Evolutionary conservation across 495 filamentous ascomycete species (phyloP), one percentile per base, ranked within the genome.

Genomic region (Immersiella caudata): DNA sequence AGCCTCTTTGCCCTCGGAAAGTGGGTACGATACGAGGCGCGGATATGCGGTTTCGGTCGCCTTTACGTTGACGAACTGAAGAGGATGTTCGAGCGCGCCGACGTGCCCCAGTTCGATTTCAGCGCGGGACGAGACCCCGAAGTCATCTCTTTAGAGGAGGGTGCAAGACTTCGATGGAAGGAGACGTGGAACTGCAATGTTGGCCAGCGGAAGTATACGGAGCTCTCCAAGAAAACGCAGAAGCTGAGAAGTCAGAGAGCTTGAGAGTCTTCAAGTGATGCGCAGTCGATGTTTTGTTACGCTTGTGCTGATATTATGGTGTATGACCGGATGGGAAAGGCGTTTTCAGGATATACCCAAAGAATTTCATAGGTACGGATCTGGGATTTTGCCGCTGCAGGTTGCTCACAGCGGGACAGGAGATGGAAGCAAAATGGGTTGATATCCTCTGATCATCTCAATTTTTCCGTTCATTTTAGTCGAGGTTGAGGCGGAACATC

Each of bases 11-110:
- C 74, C 9, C 71, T 80, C 9, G 72, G 70, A 8, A 76, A 75
- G 59, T 79, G 74, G 71, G 65, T 81, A 56, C 46, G 72, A 24
- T 78, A 79, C 21, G 78, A 82, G 49, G 73, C 78, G 18, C 50
- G 66, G 27, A 55, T 56, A 29, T 59, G 56, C 46, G 12, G 29
- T 0, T 52, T 75, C n/a, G 67, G 68, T 9, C 50, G 67, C 40
- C 60, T 64, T 55, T 58, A 57, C 50, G 16, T 58, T 67, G 63
- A 56, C 21, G 49, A 46, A 20, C 29, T 75, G 1, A 56, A 57
- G 60, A 51, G 67, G 20, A 12, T 75, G 60, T 52, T 77, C 11
- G 51, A 36, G 16, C 63, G 71, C 46, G 73, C 73, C n/a, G 66
- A 58, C 14, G 62, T 62, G 0, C 11, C 46, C 58, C 4, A 51